These are phyloP conservation scores for Mycena crocata DNA, from an alignment of 768 basidiomycete species.

Conservation along the genomic window DNA sequence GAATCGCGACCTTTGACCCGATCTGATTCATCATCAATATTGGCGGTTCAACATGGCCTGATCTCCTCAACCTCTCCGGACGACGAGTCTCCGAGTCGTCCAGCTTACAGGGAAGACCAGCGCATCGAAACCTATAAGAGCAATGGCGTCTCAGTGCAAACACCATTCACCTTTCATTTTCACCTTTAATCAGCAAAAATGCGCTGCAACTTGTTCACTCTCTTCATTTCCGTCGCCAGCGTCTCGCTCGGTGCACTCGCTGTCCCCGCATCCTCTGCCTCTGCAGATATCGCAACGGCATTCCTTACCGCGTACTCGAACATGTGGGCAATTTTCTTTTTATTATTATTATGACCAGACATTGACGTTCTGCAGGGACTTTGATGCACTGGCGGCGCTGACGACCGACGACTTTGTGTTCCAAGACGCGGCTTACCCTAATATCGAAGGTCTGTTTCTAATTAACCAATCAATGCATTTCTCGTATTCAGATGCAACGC, in stretches of 20 bases:
- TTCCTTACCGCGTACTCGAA: constrained; percentile 22
- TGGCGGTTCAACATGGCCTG: background rate
- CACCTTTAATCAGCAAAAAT: background rate
- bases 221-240: background rate
- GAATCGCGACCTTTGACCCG: too few species aligned
- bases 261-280: background rate
- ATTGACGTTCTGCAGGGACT: constrained; percentile 5
- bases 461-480: background rate
- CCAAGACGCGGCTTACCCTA: constrained; percentile 11
- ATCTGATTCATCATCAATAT: too few species aligned
- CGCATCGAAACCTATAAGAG: too few species aligned
- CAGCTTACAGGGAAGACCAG: too few species aligned
- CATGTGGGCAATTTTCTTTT: background rate
- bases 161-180: background rate
- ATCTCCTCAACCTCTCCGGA: background rate
- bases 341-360: background rate
- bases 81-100: background rate
- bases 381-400: background rate
- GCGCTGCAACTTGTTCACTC: constrained; percentile 11
- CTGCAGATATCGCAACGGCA: constrained; percentile 4
- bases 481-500: background rate
- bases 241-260: background rate
- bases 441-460: constrained; percentile 3
- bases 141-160: background rate
- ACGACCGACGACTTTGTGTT: constrained; percentile 17